A percentile compares a stretch with the other conserved stretches of the same genome.
phyloP scores from a whole-genome alignment of 306 rosid genomes.

The Biancaea sappan region DNA sequence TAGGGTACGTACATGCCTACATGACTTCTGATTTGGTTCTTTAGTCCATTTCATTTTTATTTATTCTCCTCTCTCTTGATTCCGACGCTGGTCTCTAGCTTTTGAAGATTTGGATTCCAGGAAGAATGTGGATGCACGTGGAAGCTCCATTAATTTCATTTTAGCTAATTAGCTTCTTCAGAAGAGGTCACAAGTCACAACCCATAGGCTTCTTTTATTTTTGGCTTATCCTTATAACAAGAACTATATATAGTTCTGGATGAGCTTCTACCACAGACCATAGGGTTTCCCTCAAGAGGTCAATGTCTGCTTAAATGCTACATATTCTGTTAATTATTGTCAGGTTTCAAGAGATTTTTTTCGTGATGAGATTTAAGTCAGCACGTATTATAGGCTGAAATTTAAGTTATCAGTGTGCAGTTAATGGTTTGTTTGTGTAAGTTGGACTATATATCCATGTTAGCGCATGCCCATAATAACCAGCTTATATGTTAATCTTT shows the following conservation, averaged over 20 bases:
- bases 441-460: neutral
- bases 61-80: neutral
- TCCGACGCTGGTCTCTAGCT: neutral
- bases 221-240: constrained; percentile 15
- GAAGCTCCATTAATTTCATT: constrained; percentile 33
- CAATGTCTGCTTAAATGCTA: constrained; percentile 6
- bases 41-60: constrained; percentile 27
- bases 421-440: neutral
- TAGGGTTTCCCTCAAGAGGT: constrained; percentile 23
- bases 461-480: constrained; percentile 4
- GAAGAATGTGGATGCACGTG: constrained; percentile 50
- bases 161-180: no score
- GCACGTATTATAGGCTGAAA: neutral
- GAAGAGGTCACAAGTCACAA: no score
- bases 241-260: constrained; percentile 22
- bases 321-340: constrained; percentile 21
- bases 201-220: constrained; percentile 14
- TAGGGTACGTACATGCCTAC: no score
- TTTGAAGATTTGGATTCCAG: constrained; percentile 12
- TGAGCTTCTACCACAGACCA: constrained; percentile 32
- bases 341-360: constrained; percentile 29
- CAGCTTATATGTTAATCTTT: neutral
- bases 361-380: constrained; percentile 11
- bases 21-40: constrained; percentile 41
- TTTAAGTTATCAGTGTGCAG: neutral